Percentiles rank a stretch among this genome's conserved stretches.
phyloP scores from a whole-genome alignment of 495 filamentous ascomycete genomes.

The Aspergillus conjunctus region DNA sequence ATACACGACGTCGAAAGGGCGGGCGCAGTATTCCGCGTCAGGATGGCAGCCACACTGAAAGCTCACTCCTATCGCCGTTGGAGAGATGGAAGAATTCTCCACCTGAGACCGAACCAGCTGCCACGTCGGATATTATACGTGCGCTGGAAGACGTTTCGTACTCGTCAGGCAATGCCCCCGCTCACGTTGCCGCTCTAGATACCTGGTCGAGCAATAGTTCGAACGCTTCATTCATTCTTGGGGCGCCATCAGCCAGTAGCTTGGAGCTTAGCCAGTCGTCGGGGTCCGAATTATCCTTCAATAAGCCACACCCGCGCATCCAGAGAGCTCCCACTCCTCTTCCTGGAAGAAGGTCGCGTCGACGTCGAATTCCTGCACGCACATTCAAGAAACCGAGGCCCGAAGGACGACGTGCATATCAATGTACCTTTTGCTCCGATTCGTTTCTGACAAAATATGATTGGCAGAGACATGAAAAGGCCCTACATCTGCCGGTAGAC shows the following conservation, averaged over 20 bases:
- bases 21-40: neutral
- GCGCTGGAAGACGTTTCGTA: neutral
- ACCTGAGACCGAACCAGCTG: conserved; percentile 5
- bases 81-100: conserved; percentile 12
- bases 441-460: conserved; percentile 1
- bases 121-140: neutral
- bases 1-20: conserved; percentile 28
- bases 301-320: conserved; percentile 37
- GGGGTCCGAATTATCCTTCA: neutral
- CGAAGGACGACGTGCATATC: neutral
- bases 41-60: neutral
- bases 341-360: neutral
- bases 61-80: neutral
- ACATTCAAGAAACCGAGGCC: neutral
- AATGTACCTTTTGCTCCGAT: neutral
- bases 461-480: conserved; percentile 67
- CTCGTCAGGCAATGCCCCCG: conserved; percentile 26
- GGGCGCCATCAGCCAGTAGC: neutral
- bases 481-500: conserved; percentile 72
- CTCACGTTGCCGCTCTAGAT: conserved; percentile 19
- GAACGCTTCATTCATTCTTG: conserved; percentile 43
- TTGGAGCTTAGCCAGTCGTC: neutral
- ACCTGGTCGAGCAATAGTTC: conserved; percentile 54
- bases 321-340: neutral
- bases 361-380: neutral